These are phyloP conservation scores for Corylus heterophylla DNA, from an alignment of 306 rosid genomes.

Conservation along the genomic window DNA sequence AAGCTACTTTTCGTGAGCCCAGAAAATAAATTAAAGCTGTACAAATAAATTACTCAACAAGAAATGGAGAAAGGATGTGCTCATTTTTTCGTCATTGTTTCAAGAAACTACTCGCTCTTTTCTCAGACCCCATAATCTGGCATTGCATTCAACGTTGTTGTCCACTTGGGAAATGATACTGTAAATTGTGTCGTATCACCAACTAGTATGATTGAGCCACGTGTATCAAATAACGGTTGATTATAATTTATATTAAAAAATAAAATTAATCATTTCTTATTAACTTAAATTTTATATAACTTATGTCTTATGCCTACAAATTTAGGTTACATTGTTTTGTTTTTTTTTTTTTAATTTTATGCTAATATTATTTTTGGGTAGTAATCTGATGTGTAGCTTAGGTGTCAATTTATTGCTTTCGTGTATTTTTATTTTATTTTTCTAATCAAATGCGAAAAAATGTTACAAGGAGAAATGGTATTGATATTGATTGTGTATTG, in stretches of 20 bases:
- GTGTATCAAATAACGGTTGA: too few relatives aligned
- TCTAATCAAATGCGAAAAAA: too few relatives aligned
- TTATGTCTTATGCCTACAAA: too few relatives aligned
- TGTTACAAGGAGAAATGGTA: too few relatives aligned
- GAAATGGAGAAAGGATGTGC: constrained; percentile 37
- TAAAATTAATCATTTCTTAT: too few relatives aligned
- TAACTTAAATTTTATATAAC: too few relatives aligned
- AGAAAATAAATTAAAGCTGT: neutral
- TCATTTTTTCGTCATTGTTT: constrained; percentile 37
- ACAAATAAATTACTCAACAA: neutral
- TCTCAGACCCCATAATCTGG: neutral
- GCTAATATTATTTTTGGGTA: neutral
- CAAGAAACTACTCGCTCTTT: neutral
- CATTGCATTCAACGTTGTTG: neutral
- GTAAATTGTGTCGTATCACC: neutral
- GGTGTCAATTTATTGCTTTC: neutral
- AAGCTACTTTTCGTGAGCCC: neutral
- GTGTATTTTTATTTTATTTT: neutral
- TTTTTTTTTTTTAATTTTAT: neutral
- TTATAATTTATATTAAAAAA: too few relatives aligned
- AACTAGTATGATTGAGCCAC: too few relatives aligned
- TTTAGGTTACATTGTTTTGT: constrained; percentile 4
- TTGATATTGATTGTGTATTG: too few relatives aligned
- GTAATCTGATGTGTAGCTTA: neutral
- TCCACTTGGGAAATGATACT: neutral